Evolutionary conservation across 2,329 filamentous ascomycete genomes (phyloP).

Genomic region (Orbilia quercus): DNA sequence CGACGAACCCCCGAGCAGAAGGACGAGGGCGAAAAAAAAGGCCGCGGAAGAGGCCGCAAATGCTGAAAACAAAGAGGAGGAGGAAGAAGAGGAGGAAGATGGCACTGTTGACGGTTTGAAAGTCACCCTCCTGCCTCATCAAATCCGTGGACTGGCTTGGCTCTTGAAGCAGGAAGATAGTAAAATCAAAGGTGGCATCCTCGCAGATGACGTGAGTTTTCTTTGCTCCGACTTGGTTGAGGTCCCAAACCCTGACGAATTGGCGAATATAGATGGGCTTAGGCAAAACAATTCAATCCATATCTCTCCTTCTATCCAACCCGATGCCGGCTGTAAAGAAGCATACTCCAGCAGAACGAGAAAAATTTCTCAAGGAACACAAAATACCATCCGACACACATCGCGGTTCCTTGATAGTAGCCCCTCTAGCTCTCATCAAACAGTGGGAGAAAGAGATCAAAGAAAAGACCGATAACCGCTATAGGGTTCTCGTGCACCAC

Average conservation of each 20-base stretch:
- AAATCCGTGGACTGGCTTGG: constrained; percentile 93
- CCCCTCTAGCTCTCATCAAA: constrained; percentile 90
- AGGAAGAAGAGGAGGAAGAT: constrained; percentile 70
- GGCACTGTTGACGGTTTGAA: constrained; percentile 81
- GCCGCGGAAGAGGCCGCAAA: constrained; percentile 47
- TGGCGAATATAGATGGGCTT: constrained; percentile 75
- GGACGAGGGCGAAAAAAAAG: constrained; percentile 52
- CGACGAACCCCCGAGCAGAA: constrained; percentile 72
- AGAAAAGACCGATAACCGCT: constrained; percentile 78
- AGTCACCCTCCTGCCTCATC: constrained; percentile 89
- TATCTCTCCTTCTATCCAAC: constrained; percentile 87
- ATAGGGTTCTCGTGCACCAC: constrained; percentile 90
- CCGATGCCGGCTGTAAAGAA: constrained; percentile 73
- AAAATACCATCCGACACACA: constrained; percentile 76
- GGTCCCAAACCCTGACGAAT: constrained; percentile 1
- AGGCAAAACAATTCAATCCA: constrained; percentile 94
- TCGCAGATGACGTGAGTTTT: constrained; percentile 79
- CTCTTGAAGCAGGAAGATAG: constrained; percentile 94
- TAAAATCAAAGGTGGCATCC: constrained; percentile 86
- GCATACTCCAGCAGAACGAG: constrained; percentile 65
- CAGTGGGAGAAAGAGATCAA: constrained; percentile 97
- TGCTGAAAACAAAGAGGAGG: constrained; percentile 64
- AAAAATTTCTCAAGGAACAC: constrained; percentile 66
- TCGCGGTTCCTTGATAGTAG: constrained; percentile 88
- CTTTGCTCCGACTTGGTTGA: constrained; percentile 7